Evolutionary conservation across 345 rosid species (phyloP).

Genomic region (Erodium maritimum): DNA sequence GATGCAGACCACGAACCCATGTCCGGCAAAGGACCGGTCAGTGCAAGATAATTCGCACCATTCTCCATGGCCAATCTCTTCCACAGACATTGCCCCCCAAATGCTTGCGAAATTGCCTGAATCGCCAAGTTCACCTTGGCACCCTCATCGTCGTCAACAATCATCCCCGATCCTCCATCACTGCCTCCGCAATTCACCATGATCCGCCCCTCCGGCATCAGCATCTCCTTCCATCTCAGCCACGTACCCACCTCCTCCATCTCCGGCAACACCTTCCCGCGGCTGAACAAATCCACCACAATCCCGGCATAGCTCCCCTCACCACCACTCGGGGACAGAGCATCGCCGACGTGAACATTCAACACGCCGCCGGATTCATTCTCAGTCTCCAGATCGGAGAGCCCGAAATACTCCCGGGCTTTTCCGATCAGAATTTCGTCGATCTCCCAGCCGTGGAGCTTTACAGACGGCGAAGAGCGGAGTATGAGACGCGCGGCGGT

Average conservation of each 20-base stretch:
- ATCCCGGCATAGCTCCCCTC: slow-evolving; percentile 60
- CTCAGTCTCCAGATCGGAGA: slow-evolving; percentile 52
- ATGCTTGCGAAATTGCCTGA: slow-evolving; percentile 50
- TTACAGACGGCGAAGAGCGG: slow-evolving; percentile 57
- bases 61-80: slow-evolving; percentile 41
- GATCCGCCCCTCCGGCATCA: slow-evolving; percentile 60
- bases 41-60: slow-evolving; percentile 53
- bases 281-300: slow-evolving; percentile 55
- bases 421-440: slow-evolving; percentile 33
- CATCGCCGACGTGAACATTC: slow-evolving; percentile 48
- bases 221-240: slow-evolving; percentile 43
- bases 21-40: slow-evolving; percentile 68
- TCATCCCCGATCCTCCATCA: slow-evolving; percentile 13
- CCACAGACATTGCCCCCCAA: slow-evolving; percentile 69
- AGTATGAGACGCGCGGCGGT: slow-evolving; percentile 85
- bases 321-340: slow-evolving; percentile 28
- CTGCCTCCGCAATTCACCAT: slow-evolving; percentile 85
- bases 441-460: slow-evolving; percentile 49
- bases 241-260: slow-evolving; percentile 70
- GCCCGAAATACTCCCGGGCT: slow-evolving; percentile 51
- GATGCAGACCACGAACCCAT: slow-evolving; percentile 42
- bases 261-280: slow-evolving; percentile 56
- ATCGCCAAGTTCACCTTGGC: slow-evolving; percentile 36
- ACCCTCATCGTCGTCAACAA: slow-evolving; percentile 8
- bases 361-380: slow-evolving; percentile 49